A percentile compares a stretch with the other conserved stretches of the same genome.
Evolutionary conservation across 2,329 filamentous ascomycete species (phyloP).

Genomic region (Aspergillus piperis): DNA sequence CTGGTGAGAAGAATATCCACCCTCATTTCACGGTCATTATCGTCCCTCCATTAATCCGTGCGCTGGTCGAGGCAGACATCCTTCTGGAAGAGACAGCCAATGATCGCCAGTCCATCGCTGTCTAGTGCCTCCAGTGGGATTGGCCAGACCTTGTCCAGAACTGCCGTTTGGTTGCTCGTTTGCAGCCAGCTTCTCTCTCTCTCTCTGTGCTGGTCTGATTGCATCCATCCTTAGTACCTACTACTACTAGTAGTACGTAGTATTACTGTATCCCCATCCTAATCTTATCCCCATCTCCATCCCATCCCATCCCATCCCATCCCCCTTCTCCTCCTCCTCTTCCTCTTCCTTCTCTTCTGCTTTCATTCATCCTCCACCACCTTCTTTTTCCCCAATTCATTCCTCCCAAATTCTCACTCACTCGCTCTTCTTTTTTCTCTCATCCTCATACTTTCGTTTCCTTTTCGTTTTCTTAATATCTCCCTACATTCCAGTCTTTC

Average conservation of each 20-base stretch:
- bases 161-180: not conserved
- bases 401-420: not conserved
- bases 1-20: not conserved
- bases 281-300: constrained; percentile 2
- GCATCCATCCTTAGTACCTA: not conserved
- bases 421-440: constrained; percentile 7
- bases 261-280: not conserved
- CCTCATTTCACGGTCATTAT: not conserved
- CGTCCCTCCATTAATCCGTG: not conserved
- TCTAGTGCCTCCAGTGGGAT: constrained; percentile 9
- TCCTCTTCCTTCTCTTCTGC: constrained; percentile 11
- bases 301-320: constrained; percentile 9
- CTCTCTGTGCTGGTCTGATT: constrained; percentile 17
- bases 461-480: constrained; percentile 9
- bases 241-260: not conserved
- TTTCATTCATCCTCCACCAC: too few species aligned
- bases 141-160: constrained; percentile 24
- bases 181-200: constrained; percentile 24
- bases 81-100: not conserved
- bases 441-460: constrained; percentile 9
- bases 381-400: not conserved
- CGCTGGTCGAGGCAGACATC: not conserved
- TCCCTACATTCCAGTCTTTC: constrained; percentile 6
- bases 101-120: not conserved
- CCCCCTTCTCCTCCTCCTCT: not conserved